Evolutionary conservation across 140 eudicot genomes (phyloP).

Genomic region (Artemisia princeps): DNA sequence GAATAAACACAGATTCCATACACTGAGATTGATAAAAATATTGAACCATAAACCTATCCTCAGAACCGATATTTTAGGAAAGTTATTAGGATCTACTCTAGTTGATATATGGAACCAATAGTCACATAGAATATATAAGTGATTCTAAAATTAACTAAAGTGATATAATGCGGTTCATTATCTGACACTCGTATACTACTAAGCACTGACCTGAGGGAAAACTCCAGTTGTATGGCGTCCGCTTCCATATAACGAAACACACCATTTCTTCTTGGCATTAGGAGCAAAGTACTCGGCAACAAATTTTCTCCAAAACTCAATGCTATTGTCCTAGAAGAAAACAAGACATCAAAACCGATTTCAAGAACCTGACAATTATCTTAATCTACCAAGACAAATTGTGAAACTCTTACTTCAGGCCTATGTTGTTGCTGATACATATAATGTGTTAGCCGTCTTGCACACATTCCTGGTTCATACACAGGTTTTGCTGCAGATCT

Average conservation of each 20-base stretch:
- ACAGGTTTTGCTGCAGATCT: constrained; percentile 79
- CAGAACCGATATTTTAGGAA: no score
- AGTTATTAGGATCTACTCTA: no score
- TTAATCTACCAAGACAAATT: constrained; percentile 10
- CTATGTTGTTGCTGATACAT: constrained; percentile 98
- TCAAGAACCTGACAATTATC: background rate
- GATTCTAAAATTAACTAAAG: no score
- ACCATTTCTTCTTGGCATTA: constrained; percentile 96
- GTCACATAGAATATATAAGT: no score
- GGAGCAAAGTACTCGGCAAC: constrained; percentile 90
- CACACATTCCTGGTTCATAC: constrained; percentile 98
- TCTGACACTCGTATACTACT: no score
- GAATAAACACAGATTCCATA: constrained; percentile 11
- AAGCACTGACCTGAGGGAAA: constrained; percentile 71
- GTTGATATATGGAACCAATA: no score
- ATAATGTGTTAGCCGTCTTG: constrained; percentile 89
- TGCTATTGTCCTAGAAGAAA: constrained; percentile 70
- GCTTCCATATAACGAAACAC: constrained; percentile 93
- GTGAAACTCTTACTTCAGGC: constrained; percentile 69
- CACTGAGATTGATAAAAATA: constrained; percentile 14
- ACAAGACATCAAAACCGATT: constrained; percentile 4
- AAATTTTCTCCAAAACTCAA: constrained; percentile 95
- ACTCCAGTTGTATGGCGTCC: constrained; percentile 96
- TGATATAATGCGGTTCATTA: no score
- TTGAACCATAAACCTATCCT: background rate